phyloP scores from a whole-genome alignment of 2,329 filamentous ascomycete genomes.

The Dothideomycetes sp. region DNA sequence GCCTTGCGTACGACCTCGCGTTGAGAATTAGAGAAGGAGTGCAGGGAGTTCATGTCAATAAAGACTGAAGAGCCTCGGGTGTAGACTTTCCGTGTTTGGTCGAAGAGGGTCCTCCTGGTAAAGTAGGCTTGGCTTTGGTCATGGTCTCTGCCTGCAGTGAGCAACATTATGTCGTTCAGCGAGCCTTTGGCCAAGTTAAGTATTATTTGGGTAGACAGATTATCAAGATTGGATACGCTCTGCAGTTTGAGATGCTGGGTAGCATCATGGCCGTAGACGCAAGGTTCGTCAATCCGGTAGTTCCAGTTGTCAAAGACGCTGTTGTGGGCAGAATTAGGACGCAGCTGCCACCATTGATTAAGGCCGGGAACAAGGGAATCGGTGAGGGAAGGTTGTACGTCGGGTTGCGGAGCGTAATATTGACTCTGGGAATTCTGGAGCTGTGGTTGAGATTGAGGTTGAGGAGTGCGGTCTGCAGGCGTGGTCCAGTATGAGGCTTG shows the following conservation, averaged over 20 bases:
- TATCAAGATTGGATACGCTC: constrained; percentile 53
- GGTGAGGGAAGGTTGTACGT: constrained; percentile 1
- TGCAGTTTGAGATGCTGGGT: constrained; percentile 46
- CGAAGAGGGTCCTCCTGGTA: constrained; percentile 52
- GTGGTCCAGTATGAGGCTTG: constrained; percentile 5
- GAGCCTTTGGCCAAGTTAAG: constrained; percentile 48
- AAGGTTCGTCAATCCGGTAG: constrained; percentile 5
- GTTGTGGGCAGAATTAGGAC: background rate
- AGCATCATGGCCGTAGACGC: constrained; percentile 30
- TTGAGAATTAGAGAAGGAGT: constrained; percentile 34
- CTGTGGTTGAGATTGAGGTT: constrained; percentile 4
- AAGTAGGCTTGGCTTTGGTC: constrained; percentile 50
- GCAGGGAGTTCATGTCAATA: constrained; percentile 30
- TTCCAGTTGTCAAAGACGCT: constrained; percentile 2
- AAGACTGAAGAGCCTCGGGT: constrained; percentile 46
- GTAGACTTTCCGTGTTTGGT: constrained; percentile 55
- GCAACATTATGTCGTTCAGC: constrained; percentile 47
- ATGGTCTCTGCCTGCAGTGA: constrained; percentile 47
- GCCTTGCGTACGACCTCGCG: constrained; percentile 53
- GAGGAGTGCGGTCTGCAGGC: background rate
- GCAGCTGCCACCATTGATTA: constrained; percentile 2
- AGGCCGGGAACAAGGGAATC: background rate
- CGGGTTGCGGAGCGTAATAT: constrained; percentile 3
- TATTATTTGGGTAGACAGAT: constrained; percentile 52
- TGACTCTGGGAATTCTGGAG: constrained; percentile 1